These are phyloP conservation scores for Carex sylvatica DNA, from an alignment of 202 grass and related monocot genomes.

Conservation along the genomic window DNA sequence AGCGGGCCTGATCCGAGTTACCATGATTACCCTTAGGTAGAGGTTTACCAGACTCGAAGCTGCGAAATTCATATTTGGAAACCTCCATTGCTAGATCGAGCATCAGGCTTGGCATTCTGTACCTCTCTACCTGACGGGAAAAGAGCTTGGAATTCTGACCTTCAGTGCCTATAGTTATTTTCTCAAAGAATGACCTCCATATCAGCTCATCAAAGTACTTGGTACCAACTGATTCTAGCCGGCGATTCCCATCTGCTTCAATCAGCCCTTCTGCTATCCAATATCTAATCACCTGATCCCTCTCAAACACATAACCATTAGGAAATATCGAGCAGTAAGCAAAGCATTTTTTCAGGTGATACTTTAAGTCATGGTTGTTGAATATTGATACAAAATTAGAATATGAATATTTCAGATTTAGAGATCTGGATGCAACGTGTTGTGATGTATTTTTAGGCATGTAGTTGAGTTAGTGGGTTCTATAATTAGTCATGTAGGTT, in stretches of 20 bases:
- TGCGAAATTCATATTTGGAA: conserved; percentile 35
- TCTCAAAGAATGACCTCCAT: conserved; percentile 40
- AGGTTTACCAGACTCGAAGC: conserved; percentile 10
- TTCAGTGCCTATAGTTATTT: too few species aligned
- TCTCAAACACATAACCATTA: conserved; percentile 39
- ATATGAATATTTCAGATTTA: too few species aligned
- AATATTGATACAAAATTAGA: too few species aligned
- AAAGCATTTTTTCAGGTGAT: conserved; percentile 47
- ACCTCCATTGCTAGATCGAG: conserved; percentile 42
- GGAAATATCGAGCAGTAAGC: conserved; percentile 52
- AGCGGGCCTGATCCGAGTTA: not conserved
- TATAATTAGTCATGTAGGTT: too few species aligned
- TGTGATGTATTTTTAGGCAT: too few species aligned
- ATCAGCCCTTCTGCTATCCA: conserved; percentile 52
- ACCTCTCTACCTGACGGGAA: conserved; percentile 11
- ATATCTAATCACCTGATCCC: conserved; percentile 43
- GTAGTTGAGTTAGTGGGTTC: too few species aligned
- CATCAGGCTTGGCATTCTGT: conserved; percentile 51
- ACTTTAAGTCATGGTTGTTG: conserved; percentile 46
- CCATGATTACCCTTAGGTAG: not conserved
- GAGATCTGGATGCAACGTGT: too few species aligned
- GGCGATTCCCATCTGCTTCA: conserved; percentile 10
- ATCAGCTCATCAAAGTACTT: conserved; percentile 42
- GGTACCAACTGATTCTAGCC: conserved; percentile 24
- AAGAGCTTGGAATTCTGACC: not conserved